Conservation (phyloP, 805 yeast genomes). For the Ogataea thermomethanolica region DNA sequence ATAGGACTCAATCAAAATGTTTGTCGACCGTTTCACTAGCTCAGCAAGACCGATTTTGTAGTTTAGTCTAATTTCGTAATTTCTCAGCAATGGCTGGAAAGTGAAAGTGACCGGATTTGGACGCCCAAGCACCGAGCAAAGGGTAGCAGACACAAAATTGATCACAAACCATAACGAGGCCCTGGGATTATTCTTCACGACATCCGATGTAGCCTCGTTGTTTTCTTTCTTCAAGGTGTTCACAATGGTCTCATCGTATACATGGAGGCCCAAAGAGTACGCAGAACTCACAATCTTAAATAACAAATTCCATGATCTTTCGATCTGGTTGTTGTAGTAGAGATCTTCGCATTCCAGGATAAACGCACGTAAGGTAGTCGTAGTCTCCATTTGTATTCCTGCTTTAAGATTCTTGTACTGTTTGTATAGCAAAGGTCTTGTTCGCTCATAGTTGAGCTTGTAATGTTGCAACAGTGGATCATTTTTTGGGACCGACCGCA, state of each 20-base stretch:
- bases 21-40: slow-evolving; percentile 45
- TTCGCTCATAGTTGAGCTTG: slow-evolving; percentile 22
- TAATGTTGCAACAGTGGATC: slow-evolving; percentile 26
- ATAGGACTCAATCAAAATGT: slow-evolving; percentile 49
- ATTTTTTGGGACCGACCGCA: slow-evolving; percentile 32
- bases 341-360: slow-evolving; percentile 50
- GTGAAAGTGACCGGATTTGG: slow-evolving; percentile 50
- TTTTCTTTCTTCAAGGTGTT: slow-evolving; percentile 29
- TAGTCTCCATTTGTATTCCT: slow-evolving; percentile 45
- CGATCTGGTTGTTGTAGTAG: slow-evolving; percentile 46
- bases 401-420: slow-evolving; percentile 44
- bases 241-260: slow-evolving; percentile 34
- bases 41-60: slow-evolving; percentile 49
- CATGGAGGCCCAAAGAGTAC: slow-evolving; percentile 51
- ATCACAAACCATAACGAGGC: slow-evolving; percentile 50
- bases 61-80: slow-evolving; percentile 33
- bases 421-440: slow-evolving; percentile 33
- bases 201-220: slow-evolving; percentile 29
- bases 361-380: slow-evolving; percentile 46
- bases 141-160: slow-evolving; percentile 44
- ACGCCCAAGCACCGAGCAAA: slow-evolving; percentile 50
- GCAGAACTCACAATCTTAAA: slow-evolving; percentile 49
- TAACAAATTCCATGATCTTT: slow-evolving; percentile 50
- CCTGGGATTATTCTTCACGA: slow-evolving; percentile 34
- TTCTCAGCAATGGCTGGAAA: slow-evolving; percentile 32